Evolutionary conservation across 2,329 filamentous ascomycete species (phyloP), one percentile per base, ranked within the genome.

Genomic region (Cladosporium oxysporum): DNA sequence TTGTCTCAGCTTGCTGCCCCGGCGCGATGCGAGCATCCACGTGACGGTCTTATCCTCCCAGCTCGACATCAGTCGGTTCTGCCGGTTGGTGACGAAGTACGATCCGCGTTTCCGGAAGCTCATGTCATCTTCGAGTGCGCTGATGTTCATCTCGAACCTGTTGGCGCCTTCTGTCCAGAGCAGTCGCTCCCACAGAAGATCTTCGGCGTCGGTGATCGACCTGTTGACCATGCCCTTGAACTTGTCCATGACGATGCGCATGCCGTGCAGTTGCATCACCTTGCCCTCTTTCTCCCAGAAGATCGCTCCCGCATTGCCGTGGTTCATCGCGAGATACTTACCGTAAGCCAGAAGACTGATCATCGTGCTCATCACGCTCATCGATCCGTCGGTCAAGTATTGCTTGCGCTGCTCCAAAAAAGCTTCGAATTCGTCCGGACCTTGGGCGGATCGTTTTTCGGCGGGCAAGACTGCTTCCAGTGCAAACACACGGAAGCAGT

Each of bases 291-390:
- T 58, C 55, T 21, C 29, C 31, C 14, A 58, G 31, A 37, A 58
- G 29, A 58, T 37, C n/a, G 31, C 8, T 1, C 53, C 31, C 7
- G 5, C 11, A 23, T 58, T 58, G 5, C 53, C 14, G 14, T 58
- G 14, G 23, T 58, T 58, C 14, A 58, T 58, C 8, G n/a, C 31
- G 6, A 58, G 29, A 21, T 37, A 35, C 53, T 58, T 58, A n/a
- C 53, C n/a, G n/a, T 58, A 58, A 35, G 53, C 53, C 2, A 58
- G 29, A 58, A 58, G 29, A 37, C 53, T 58, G 14, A 58, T n/a
- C 14, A 37, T 37, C 28, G 21, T 47, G 28, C 58, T 47, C 16
- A 50, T 50, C 16, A 50, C 23, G 8, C 37, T 60, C 11, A 28
- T 31, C 11, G 58, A 47, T 29, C 58, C n/a, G 21, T 50, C 28